Conservation (phyloP, 1,284 basidiomycete genomes). For the Coriolopsis trogii region DNA sequence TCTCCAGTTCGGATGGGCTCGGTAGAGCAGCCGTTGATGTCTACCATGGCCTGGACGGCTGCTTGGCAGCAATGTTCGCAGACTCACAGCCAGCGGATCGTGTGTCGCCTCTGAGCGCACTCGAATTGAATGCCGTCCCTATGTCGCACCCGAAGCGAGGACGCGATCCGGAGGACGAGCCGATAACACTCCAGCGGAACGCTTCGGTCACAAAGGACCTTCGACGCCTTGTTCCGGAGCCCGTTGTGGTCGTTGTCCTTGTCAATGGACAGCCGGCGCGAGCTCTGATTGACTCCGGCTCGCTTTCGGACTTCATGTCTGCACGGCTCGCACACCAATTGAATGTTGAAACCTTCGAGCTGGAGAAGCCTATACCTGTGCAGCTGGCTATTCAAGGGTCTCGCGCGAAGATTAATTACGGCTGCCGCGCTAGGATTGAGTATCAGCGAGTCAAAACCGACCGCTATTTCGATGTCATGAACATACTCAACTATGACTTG, state of each 20-base stretch:
- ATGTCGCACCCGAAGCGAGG: no score
- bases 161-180: no score
- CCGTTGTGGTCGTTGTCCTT: neutral
- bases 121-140: no score
- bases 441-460: conserved; percentile 35
- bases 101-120: no score
- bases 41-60: no score
- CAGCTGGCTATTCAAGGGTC: conserved; percentile 13
- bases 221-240: conserved; percentile 3
- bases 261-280: conserved; percentile 10
- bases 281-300: conserved; percentile 8
- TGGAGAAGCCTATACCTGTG: conserved; percentile 8
- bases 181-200: conserved; percentile 9
- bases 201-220: neutral
- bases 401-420: conserved; percentile 6
- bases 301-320: conserved; percentile 12
- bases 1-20: neutral
- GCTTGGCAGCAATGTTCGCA: no score
- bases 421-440: conserved; percentile 3
- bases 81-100: no score
- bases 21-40: no score
- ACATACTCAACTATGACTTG: conserved; percentile 24
- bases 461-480: conserved; percentile 34
- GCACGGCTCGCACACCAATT: conserved; percentile 10
- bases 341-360: neutral